Evolutionary conservation across 202 grass and related monocot species (phyloP), one percentile per base, ranked within the genome.

Genomic region (Saccharum hybrid): DNA sequence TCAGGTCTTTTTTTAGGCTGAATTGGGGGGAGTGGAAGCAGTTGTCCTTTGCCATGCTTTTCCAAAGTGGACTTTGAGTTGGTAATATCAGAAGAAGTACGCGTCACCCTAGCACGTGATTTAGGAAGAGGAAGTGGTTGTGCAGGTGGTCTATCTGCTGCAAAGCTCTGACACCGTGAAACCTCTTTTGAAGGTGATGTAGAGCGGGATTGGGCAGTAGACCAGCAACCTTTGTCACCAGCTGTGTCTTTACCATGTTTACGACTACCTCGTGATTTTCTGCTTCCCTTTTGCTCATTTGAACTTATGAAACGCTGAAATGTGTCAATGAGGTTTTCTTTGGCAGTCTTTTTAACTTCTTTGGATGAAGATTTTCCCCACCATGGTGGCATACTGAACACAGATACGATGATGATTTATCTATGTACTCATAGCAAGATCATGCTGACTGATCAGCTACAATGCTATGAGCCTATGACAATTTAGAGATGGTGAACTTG

Each of bases 341-440:
- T 99, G 64, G 91, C 76, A 42, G 88, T 89, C 88, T 94, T 99
- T 74, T 96, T 99, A 67, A 86, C 77, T 76, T 99, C 96, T 87
- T 99, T 99, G 48, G 96, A 94, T 57, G 96, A 96, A 57, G 91
- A 99, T 64, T 92, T 99, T 7, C 89, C 88, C 96, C 96, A 96
- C 96, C 93, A 99, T 90, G 91, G 73, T 90, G 91, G 88, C 96
- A 99, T 99, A 65, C 76, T 93, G 68, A 87, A 87, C 73, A 87
- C 69, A 74, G 72, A 79, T 62, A 73, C 22, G 75, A 14, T 28
- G 10, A 66, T 18, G 66, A 72, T 63, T 67, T 67, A 60, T 22
- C 59, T 71, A 88, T 63, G 60, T 78, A 67, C 71, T 84, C 73
- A 84, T 68, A 71, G 39, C 8, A 2, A 76, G 71, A 41, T 86